Base-by-base conservation (phyloP, 805 yeast species). In the Lipomyces orientalis region DNA sequence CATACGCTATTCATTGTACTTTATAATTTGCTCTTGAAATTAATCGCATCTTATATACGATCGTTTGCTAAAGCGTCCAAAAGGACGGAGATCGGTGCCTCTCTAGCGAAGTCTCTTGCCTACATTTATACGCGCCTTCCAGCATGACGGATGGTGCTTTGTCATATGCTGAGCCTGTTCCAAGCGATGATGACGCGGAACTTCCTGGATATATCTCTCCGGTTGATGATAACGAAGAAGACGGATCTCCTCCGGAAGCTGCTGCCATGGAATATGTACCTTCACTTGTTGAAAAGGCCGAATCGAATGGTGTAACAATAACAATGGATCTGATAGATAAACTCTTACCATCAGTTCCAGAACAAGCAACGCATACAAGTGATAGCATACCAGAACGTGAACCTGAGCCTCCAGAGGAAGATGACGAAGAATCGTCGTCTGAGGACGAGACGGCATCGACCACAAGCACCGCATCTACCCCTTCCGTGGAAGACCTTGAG, bases 371-470 rank as follows among this genome's bases (percentile, higher is more conserved):
- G n/a, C 55, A 22, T 25, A 14, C 33, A 10, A 29, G n/a, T 29
- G 55, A 16, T 25, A 25, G 29, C 29, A 25, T 25, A 10, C 43
- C 43, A 10, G 43, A 37, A 37, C 43, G 19, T 2, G 58, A 35
- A 31, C 58, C 6, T 4, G 60, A n/a, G 54, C 31, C 29, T 25
- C 29, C 31, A 34, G 62, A 39, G 10, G 55, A 54, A 2, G 66
- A 52, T 9, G 51, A 19, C 16, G 56, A 39, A 6, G 46, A 49
- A 7, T 54, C 60, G 4, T 56, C 61, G n/a, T 31, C 33, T 3
- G 67, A 60, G 34, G 67, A 64, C 16, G 62, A 55, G 8, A 37
- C 62, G 22, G 64, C 60, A 10, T 51, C 64, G 12, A n/a, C 62
- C 5, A 37, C 49, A 14, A 46, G 61, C 1, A 58, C 62, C 25